phyloP scores from a whole-genome alignment of 306 rosid genomes.

The Vachellia collinsii region DNA sequence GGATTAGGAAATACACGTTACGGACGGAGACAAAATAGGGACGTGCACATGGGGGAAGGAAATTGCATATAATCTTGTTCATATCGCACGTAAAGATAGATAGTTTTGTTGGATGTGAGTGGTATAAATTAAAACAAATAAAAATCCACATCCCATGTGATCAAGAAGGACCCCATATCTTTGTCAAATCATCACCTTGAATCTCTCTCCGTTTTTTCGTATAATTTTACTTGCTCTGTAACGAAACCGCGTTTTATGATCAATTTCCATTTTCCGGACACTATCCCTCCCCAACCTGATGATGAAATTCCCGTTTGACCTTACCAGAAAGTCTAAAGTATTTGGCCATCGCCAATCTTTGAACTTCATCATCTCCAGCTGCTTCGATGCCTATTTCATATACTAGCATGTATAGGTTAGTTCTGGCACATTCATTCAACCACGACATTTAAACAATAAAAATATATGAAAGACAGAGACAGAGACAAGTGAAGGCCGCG shows the following conservation, averaged over 20 bases:
- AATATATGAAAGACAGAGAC: conserved; percentile 34
- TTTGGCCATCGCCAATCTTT: not conserved
- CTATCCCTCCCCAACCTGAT: not conserved
- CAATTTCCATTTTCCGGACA: not conserved
- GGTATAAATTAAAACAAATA: not conserved
- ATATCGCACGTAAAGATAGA: not conserved
- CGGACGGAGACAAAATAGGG: conserved; percentile 38
- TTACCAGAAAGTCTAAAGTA: not conserved
- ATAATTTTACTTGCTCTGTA: not conserved
- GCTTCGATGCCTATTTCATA: not conserved
- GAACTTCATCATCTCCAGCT: not conserved
- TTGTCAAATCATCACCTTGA: conserved; percentile 41
- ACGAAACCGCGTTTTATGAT: conserved; percentile 47
- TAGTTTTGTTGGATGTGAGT: conserved; percentile 7
- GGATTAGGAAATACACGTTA: not conserved
- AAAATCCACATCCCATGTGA: conserved; percentile 36
- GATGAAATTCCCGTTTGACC: conserved; percentile 3
- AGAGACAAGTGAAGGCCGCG: conserved; percentile 31
- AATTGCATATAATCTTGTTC: conserved; percentile 12
- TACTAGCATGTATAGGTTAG: not conserved
- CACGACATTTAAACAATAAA: conserved; percentile 5
- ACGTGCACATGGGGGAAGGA: conserved; percentile 48
- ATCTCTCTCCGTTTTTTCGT: conserved; percentile 8
- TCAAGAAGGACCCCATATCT: not conserved
- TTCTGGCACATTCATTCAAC: conserved; percentile 14